Evolutionary conservation across 352 stramenopile genomes (phyloP), one percentile per base, ranked within the genome.

Genomic region (Plasmopara halstedii): DNA sequence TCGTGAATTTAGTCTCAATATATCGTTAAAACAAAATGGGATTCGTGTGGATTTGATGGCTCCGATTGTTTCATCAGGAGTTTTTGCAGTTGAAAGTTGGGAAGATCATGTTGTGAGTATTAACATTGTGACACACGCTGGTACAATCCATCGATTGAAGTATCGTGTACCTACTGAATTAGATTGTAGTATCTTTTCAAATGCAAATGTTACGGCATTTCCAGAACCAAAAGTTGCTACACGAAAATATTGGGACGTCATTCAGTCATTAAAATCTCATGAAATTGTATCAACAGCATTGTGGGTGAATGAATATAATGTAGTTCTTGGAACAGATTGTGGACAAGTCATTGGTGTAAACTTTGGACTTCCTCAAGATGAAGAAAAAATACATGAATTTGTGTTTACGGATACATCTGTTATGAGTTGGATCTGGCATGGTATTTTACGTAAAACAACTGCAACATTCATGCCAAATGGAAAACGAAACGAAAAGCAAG

Each of bases 271-370:
- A 13, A 49, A 60, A n/a, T 42, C 58, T 5, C 61, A 85, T 22
- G 73, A 89, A 26, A 68, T 83, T 36, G 56, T 89, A 38, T 80
- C 70, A 1, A 70, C 73, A 15, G 74, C 69, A 20, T 42, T 83
- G 10, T 87, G 78, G 78, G 57, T 87, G 14, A 85, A 89, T 38
- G 78, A 87, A 56, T 86, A 79, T 52, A 87, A 89, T 41, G 23
- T 86, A 15, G 70, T 85, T 15, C 40, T 89, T 17, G 74, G 73
- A 9, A 81, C 70, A 2, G 73, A 88, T 53, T 38, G 58, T 0
- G 78, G 78, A 0, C 70, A 70, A 18, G 67, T 87, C 11, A 34
- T 89, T 2, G 78, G 72, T 10, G 70, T 88, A 23, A 88, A 88
- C 32, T 85, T 86, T 45, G 75, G 74, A 3, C 56, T 86, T 0